Base-by-base conservation (phyloP, 345 rosid genomes). In the Diplotaxis tenuifolia region DNA sequence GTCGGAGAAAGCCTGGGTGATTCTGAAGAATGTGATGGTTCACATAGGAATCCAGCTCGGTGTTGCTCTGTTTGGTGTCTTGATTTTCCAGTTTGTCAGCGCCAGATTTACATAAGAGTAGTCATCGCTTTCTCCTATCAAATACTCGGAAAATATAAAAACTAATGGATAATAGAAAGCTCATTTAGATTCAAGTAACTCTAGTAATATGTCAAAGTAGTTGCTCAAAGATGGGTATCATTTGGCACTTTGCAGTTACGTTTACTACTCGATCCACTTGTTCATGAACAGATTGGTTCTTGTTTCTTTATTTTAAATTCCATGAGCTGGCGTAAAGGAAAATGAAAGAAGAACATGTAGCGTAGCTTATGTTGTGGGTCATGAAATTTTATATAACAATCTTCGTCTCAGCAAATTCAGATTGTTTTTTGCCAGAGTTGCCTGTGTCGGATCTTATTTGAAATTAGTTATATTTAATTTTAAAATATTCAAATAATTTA, bases 41-140 rank as follows among this genome's bases (percentile, higher is more conserved):
- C 81, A 67, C n/a, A 67, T 72, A 7, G 81, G 76, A 38, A 62
- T 77, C 56, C 81, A 77, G 60, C 81, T 77, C 1, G 77, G 81
- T 49, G 73, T 77, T 67, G 65, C 67, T 38, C 58, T 71, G 7
- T 6, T 77, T 21, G 77, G 69, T 5, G 16, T 77, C 36, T 38
- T 77, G 40, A 25, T 72, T 4, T 59, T 77, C 23, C 72, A 72
- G 27, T 29, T 72, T 53, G 40, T 77, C 50, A 61, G 68, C 57
- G 3, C 72, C 3, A 77, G 16, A 27, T 60, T 66, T 38, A 72
- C 77, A 12, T 72, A 25, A 25, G 28, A 25, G 28, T 25, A 25
- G 3, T 25, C 25, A 25, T 25, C 28, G 4, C 28, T 25, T 25
- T 25, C 28, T 25, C 28, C 28, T 25, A 25, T 25, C 28, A 25